Conservation (phyloP, 1,284 basidiomycete genomes). For the Leccinum fuscescens region DNA sequence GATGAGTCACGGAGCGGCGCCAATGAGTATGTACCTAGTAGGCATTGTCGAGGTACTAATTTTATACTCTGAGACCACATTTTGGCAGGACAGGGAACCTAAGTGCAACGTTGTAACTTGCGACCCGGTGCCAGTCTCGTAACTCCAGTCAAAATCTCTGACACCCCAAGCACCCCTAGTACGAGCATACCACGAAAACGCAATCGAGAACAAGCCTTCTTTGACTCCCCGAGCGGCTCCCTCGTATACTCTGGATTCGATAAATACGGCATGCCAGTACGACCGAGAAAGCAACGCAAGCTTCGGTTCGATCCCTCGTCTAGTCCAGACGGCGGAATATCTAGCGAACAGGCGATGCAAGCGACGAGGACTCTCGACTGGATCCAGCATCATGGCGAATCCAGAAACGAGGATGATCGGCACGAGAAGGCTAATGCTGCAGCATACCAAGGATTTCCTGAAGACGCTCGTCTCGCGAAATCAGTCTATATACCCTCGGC, state of each 20-base stretch:
- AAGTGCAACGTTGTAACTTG: too few relatives aligned
- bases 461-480: not conserved
- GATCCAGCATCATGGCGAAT: slow-evolving; percentile 3
- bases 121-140: too few relatives aligned
- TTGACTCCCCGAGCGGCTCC: slow-evolving; percentile 29
- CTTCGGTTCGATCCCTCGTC: slow-evolving; percentile 29
- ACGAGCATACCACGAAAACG: slow-evolving; percentile 24
- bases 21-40: too few relatives aligned
- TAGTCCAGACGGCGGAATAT: slow-evolving; percentile 18
- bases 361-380: not conserved
- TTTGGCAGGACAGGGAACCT: too few relatives aligned
- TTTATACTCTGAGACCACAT: too few relatives aligned
- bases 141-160: slow-evolving; percentile 2
- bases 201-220: slow-evolving; percentile 30
- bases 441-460: not conserved
- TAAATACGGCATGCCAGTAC: slow-evolving; percentile 30
- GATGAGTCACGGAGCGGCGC: too few relatives aligned
- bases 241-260: slow-evolving; percentile 30
- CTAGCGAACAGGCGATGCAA: not conserved
- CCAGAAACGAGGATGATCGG: not conserved
- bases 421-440: not conserved
- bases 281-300: slow-evolving; percentile 29
- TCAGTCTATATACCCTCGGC: not conserved
- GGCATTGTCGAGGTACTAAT: too few relatives aligned
- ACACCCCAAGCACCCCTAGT: slow-evolving; percentile 26